Conservation (phyloP, 768 basidiomycete species). For the Dendrothele bispora region DNA sequence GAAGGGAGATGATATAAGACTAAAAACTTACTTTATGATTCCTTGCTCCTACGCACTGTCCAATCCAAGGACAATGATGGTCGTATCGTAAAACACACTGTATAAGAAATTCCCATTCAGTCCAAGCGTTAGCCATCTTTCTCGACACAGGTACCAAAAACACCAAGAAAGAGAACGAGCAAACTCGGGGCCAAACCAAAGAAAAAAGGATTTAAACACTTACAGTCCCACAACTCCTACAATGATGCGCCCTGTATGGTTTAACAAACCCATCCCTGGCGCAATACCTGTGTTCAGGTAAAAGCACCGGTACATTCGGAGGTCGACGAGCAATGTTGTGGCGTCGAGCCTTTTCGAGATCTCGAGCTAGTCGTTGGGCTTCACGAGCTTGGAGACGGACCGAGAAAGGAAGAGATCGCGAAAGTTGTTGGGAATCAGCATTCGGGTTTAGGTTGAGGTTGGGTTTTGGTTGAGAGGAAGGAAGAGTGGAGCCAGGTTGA, state of each 20-base stretch:
- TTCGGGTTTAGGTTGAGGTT: too few species aligned
- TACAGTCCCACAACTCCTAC: conserved; percentile 79
- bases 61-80: conserved; percentile 94
- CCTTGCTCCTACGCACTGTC: conserved; percentile 89
- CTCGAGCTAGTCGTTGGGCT: not conserved
- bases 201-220: conserved; percentile 24
- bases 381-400: too few species aligned
- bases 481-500: too few species aligned
- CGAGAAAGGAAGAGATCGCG: too few species aligned
- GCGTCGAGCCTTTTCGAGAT: not conserved
- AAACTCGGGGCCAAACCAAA: not conserved
- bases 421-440: too few species aligned
- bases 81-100: conserved; percentile 84
- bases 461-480: too few species aligned
- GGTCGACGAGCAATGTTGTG: conserved; percentile 7
- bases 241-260: conserved; percentile 78
- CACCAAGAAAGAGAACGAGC: too few species aligned
- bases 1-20: not conserved
- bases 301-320: conserved; percentile 41
- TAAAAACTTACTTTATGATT: conserved; percentile 71
- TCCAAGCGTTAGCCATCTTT: too few species aligned
- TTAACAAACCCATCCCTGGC: conserved; percentile 62
- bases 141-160: too few species aligned
- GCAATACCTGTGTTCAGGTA: conserved; percentile 71
- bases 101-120: conserved; percentile 7